phyloP scores from a whole-genome alignment of 2,329 filamentous ascomycete genomes.

The Cytospora leucostoma region DNA sequence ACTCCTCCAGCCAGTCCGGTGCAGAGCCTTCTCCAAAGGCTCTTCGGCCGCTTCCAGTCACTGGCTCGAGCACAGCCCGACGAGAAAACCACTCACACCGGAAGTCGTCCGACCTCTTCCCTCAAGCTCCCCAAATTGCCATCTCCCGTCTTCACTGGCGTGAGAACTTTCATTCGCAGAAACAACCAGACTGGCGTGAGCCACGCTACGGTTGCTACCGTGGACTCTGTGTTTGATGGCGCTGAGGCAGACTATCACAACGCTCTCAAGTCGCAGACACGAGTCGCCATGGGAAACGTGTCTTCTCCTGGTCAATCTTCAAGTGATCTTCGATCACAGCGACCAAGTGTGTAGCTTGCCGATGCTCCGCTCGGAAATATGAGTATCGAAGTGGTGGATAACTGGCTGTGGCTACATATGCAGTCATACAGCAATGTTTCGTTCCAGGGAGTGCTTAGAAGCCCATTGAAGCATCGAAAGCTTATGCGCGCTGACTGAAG shows the following conservation, averaged over 20 bases:
- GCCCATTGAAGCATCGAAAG: too few species aligned
- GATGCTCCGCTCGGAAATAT: too few species aligned
- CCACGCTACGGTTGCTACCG: not conserved
- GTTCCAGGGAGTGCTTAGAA: too few species aligned
- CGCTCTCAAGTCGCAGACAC: not conserved
- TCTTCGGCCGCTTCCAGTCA: constrained; percentile 19
- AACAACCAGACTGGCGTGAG: constrained; percentile 4
- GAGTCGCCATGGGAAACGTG: not conserved
- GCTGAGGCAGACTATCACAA: constrained; percentile 21
- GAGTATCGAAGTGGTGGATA: too few species aligned
- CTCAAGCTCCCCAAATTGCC: constrained; percentile 25
- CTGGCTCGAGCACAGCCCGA: constrained; percentile 21
- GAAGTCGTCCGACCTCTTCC: not conserved
- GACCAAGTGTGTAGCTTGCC: too few species aligned
- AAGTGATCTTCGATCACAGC: too few species aligned
- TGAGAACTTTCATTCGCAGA: constrained; percentile 16
- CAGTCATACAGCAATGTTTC: too few species aligned
- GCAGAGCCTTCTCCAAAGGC: constrained; percentile 11
- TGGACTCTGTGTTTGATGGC: constrained; percentile 1
- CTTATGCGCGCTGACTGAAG: too few species aligned
- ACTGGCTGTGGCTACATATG: too few species aligned
- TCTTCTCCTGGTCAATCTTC: constrained; percentile 1
- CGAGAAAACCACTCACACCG: constrained; percentile 13
- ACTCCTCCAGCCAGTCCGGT: constrained; percentile 14
- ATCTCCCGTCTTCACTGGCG: constrained; percentile 24